Evolutionary conservation across 2,329 filamentous ascomycete species (phyloP).

Genomic region (Fusarium newnesense): DNA sequence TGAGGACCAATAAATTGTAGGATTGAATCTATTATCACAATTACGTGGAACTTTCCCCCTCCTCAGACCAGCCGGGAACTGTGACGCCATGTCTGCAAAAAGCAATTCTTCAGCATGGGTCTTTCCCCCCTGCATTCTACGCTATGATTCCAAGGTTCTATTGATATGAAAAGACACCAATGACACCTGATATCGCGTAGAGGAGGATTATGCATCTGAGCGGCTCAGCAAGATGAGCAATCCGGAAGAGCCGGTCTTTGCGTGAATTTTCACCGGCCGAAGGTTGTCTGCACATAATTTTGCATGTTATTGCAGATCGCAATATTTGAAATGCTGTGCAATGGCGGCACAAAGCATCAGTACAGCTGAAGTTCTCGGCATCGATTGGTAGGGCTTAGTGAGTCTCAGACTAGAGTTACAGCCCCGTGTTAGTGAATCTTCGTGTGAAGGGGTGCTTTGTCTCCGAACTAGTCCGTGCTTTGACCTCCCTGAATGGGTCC

Average conservation of each 20-base stretch:
- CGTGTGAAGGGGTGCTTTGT: not conserved
- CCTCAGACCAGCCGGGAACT: not conserved
- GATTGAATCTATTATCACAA: not conserved
- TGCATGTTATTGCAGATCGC: not conserved
- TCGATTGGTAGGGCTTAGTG: not conserved
- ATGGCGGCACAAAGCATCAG: not conserved
- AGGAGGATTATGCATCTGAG: not conserved
- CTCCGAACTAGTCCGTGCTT: not conserved
- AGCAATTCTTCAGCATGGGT: not conserved
- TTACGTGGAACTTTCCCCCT: not conserved
- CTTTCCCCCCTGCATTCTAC: not conserved
- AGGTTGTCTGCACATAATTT: not conserved
- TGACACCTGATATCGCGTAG: not conserved
- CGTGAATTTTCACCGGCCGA: not conserved
- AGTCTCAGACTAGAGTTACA: not conserved
- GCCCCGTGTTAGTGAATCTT: not conserved
- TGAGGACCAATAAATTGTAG: not conserved
- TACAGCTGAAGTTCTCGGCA: not conserved
- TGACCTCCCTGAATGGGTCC: not conserved
- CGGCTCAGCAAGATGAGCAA: not conserved
- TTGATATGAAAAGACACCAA: not conserved
- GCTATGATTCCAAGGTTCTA: not conserved
- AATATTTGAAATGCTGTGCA: not conserved
- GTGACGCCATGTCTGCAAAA: not conserved
- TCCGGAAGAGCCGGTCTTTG: not conserved